Evolutionary conservation across 176 grass and related monocot genomes (phyloP), one percentile per base, ranked within the genome.

Genomic region (Carex myosuroides): DNA sequence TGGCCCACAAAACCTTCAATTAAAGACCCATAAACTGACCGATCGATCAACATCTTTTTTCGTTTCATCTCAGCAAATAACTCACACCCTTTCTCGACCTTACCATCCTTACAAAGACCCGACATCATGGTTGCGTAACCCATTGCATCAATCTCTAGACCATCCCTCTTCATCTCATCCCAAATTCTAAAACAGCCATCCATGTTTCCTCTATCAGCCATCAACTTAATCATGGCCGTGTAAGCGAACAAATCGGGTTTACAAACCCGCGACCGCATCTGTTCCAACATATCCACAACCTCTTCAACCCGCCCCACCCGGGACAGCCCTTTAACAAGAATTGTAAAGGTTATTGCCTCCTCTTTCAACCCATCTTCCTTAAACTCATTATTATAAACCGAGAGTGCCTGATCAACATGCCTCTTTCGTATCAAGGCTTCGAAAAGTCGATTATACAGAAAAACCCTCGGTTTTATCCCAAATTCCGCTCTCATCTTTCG

Each of bases 181-280:
- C 92, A 98, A 29, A 98, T 84, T 44, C 79, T 98, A 61, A 93
- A 86, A 88, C 91, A 98, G 3, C 88, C 89, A 41, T 93, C 91
- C 88, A 94, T 85, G 68, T 90, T 87, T n/a, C 89, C 91, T 52
- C 59, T 89, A 11, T 70, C 80, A 41, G 87, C 89, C 92, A 95
- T 86, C 3, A 87, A 87, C 79, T 95, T 98, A 9, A 98, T 80
- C 80, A 98, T 82, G 0, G 89, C 84, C 0, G 92, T 95, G 84
- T 98, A 95, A 11, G 90, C 95, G 70, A 98, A 98, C 69, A 98
- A 65, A 29, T 98, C 89, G 0, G 89, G 92, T 62, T 44, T 85
- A 82, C 95, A 98, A 21, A 93, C 78, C 73, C 90, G 81, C 0
- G 48, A 18, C 20, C 95, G 58, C 95, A 98, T 98, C 53, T 86